Evolutionary conservation across 306 rosid genomes (phyloP).

Genomic region (Heteromeles arbutifolia): DNA sequence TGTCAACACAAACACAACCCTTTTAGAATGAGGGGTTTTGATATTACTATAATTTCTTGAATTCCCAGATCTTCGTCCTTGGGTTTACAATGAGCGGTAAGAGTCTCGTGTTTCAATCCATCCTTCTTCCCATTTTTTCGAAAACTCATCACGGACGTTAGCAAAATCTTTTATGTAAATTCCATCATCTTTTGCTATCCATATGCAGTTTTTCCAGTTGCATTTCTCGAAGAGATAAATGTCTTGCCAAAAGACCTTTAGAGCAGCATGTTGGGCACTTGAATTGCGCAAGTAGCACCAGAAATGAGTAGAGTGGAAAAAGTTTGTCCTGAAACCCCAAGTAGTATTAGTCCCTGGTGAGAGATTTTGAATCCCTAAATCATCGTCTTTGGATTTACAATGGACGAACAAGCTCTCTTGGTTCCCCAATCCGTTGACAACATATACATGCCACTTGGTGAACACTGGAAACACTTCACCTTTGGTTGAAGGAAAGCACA

Average conservation of each 20-base stretch:
- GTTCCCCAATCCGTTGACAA: not conserved
- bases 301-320: not conserved
- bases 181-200: conserved; percentile 14
- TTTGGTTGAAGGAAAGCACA: not conserved
- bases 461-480: not conserved
- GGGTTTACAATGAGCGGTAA: no score
- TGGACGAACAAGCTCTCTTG: not conserved
- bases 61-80: no score
- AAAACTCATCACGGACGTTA: not conserved
- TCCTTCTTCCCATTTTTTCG: not conserved
- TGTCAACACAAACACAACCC: no score
- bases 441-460: not conserved
- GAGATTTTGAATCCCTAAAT: conserved; percentile 1
- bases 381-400: conserved; percentile 15
- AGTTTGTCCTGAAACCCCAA: conserved; percentile 10
- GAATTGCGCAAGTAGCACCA: conserved; percentile 5
- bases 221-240: not conserved
- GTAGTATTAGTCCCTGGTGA: not conserved
- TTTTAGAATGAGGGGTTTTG: no score
- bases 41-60: no score
- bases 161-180: not conserved
- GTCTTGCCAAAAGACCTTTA: not conserved
- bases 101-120: no score
- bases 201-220: not conserved
- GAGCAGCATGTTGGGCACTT: not conserved